Conservation (phyloP, 1,284 basidiomycete species). For the Marasmius fiardii region DNA sequence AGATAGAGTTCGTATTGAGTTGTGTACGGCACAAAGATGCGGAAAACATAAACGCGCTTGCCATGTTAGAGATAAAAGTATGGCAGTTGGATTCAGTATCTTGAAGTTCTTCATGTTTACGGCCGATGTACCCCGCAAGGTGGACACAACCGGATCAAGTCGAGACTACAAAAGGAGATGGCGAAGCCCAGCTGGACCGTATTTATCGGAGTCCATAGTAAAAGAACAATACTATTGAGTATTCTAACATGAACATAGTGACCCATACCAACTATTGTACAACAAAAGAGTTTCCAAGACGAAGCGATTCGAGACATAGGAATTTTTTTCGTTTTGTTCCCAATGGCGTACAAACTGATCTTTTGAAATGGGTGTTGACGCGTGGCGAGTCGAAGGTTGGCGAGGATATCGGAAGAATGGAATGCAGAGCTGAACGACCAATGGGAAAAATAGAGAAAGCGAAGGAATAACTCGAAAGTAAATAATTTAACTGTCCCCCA, state of each 20-base stretch:
- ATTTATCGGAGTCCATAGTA: too few species aligned
- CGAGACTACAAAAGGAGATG: too few species aligned
- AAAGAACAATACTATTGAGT: background rate
- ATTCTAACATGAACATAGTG: background rate
- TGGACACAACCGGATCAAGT: too few species aligned
- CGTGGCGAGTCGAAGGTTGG: too few species aligned
- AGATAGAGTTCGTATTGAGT: too few species aligned
- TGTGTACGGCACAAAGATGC: too few species aligned
- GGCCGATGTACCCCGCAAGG: too few species aligned
- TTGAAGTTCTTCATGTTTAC: too few species aligned
- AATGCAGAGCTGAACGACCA: background rate
- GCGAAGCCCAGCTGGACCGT: too few species aligned
- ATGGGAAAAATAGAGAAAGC: background rate
- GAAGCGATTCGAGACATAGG: background rate
- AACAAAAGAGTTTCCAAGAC: conserved; percentile 11
- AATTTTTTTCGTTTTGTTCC: background rate
- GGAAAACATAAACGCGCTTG: too few species aligned
- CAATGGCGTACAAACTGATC: background rate
- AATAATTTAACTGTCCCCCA: background rate
- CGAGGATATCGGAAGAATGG: background rate
- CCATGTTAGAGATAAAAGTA: too few species aligned
- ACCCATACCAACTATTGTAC: background rate
- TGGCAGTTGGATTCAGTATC: too few species aligned
- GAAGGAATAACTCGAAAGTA: background rate
- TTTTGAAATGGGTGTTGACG: background rate